phyloP scores from a whole-genome alignment of 2,329 filamentous ascomycete genomes.

The Fusarium poae region DNA sequence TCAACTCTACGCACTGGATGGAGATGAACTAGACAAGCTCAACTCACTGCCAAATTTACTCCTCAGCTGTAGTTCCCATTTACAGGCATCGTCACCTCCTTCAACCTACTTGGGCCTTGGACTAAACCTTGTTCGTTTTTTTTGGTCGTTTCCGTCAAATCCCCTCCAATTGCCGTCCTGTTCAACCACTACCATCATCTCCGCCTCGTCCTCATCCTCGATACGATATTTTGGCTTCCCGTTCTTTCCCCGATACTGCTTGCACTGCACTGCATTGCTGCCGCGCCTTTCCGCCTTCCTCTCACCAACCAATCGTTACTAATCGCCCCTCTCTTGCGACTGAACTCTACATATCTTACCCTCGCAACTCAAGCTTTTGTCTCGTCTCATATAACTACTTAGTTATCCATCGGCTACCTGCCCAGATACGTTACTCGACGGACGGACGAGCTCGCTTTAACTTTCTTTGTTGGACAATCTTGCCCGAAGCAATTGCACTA shows the following conservation, averaged over 20 bases:
- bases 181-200: constrained; percentile 23
- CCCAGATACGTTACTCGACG: constrained; percentile 16
- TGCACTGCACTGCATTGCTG: constrained; percentile 2
- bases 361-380: constrained; percentile 9
- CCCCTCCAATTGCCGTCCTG: constrained; percentile 35
- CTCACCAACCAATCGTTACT: constrained; percentile 12
- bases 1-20: constrained; percentile 20
- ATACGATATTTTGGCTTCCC: constrained; percentile 36
- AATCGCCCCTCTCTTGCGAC: constrained; percentile 36
- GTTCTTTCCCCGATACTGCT: constrained; percentile 1
- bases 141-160: constrained; percentile 49
- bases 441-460: constrained; percentile 4
- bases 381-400: constrained; percentile 1
- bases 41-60: neutral
- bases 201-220: constrained; percentile 21
- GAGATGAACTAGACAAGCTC: constrained; percentile 10
- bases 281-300: constrained; percentile 29
- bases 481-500: constrained; percentile 42
- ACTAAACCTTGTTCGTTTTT: constrained; percentile 47
- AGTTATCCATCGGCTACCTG: constrained; percentile 10
- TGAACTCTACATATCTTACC: constrained; percentile 19
- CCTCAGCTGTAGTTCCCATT: too few species aligned
- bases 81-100: constrained; percentile 27
- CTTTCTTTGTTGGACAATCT: constrained; percentile 23
- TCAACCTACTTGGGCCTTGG: constrained; percentile 26